phyloP scores from a whole-genome alignment of 495 filamentous ascomycete genomes.

The Aspergillus cavernicola region DNA sequence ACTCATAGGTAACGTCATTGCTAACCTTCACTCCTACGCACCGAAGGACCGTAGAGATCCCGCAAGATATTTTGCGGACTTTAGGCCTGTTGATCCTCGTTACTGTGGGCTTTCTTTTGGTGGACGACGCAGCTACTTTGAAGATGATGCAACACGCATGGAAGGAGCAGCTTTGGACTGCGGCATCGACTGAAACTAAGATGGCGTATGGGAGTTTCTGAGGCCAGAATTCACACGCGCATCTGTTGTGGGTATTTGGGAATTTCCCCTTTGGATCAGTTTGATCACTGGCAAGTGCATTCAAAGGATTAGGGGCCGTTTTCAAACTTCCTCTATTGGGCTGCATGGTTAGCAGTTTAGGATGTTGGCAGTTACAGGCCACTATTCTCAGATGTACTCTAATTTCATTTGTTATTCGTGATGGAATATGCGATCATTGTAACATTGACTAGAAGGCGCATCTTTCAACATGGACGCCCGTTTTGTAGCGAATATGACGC shows the following conservation, averaged over 20 bases:
- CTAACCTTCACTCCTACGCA: conserved; percentile 21
- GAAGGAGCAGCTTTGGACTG: background rate
- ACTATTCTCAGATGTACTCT: background rate
- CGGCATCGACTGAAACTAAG: background rate
- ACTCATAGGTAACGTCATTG: conserved; percentile 22
- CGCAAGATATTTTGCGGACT: conserved; percentile 17
- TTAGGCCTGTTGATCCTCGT: conserved; percentile 2
- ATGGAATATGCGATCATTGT: no score
- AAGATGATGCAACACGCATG: conserved; percentile 6
- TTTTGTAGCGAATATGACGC: no score
- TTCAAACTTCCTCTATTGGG: background rate
- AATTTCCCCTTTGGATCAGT: background rate
- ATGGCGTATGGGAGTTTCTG: no score
- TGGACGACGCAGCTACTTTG: conserved; percentile 24
- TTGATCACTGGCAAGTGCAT: background rate
- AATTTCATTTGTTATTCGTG: no score
- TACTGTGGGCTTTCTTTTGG: conserved; percentile 12
- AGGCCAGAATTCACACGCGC: background rate
- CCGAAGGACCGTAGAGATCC: conserved; percentile 5
- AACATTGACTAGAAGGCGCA: no score
- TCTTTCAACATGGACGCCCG: no score
- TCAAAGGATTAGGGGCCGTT: background rate
- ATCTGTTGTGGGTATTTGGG: background rate
- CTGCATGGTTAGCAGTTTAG: background rate
- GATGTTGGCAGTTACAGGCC: background rate